Base-by-base conservation (phyloP, 2,329 filamentous ascomycete genomes). In the Ramularia endophylla region DNA sequence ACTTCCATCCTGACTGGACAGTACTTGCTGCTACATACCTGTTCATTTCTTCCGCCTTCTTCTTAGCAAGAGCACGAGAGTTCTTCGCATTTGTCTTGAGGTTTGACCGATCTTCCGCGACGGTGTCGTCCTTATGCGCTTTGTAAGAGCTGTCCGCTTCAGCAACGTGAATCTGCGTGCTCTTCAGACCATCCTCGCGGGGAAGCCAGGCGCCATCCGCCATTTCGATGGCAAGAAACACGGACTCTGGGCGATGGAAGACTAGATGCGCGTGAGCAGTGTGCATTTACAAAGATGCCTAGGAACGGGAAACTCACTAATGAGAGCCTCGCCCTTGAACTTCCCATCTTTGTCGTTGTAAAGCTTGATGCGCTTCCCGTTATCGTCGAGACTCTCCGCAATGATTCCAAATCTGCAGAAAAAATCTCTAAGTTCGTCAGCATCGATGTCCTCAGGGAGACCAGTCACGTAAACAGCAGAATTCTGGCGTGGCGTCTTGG, bases 211-310 rank as follows among this genome's bases (percentile, higher is more conserved):
- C 84, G 56, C 88, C 86, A 62, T 94, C 86, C 9, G 87, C 73
- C 56, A 92, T 73, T 68, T 82, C 80, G 51, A 90, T 85, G 32
- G 87, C 87, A 69, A 88, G 83, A 30, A 84, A 72, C 44, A 98
- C 90, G n/a, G 86, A 94, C 60, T 94, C 88, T 0, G 88, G 85
- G 55, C 92, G 87, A 75, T 95, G 95, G 68, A 94, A 98, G 27
- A 97, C 86, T 40, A 36, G 12, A 9, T 18, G 9, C 6, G 8
- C 6, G 30, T 45, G 16, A 46, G 32, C 33, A 43, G 13, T 13
- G 35, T 27, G 12, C 12, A 5, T 17, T 5, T 27, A 15, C 34
- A 46, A 18, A 12, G 13, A 17, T 33, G 9, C 17, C 12, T 19
- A 16, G 11, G 29, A 30, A 12, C 12, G 4, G 19, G 20, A 4